These are phyloP conservation scores for Moelleriella libera DNA, from an alignment of 2,329 filamentous ascomycete genomes.

Conservation along the genomic window DNA sequence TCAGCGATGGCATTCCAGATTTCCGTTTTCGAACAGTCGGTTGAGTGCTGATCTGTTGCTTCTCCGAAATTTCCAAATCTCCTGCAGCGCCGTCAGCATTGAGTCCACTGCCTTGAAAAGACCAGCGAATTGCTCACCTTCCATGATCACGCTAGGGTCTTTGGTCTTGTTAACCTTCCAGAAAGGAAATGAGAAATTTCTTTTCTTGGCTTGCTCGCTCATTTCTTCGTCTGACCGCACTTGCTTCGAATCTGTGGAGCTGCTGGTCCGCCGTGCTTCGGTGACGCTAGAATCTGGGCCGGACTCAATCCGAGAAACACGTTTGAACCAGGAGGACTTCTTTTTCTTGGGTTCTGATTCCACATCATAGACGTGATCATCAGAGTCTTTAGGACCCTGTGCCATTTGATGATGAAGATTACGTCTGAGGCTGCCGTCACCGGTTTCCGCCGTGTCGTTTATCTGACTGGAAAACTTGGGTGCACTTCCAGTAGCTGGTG, in stretches of 20 bases:
- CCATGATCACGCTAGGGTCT: conserved; percentile 28
- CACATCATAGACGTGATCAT: conserved; percentile 7
- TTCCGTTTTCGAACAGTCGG: conserved; percentile 6
- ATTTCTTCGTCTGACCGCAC: conserved; percentile 8
- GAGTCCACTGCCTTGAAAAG: neutral
- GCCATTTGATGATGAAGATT: conserved; percentile 8
- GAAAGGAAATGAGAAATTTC: conserved; percentile 38
- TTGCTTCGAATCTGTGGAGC: conserved; percentile 5
- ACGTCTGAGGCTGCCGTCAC: conserved; percentile 9
- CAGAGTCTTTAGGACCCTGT: conserved; percentile 6
- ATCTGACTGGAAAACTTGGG: conserved; percentile 22
- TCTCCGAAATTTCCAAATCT: neutral
- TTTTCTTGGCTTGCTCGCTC: conserved; percentile 27
- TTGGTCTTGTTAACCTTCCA: conserved; percentile 36
- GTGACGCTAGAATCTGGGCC: conserved; percentile 3
- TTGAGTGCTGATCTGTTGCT: conserved; percentile 1
- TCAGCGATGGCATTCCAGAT: conserved; percentile 18
- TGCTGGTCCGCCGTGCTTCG: conserved; percentile 1
- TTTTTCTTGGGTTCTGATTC: conserved; percentile 23
- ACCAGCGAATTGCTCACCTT: conserved; percentile 15
- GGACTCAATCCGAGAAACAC: conserved; percentile 24
- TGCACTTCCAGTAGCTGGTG: conserved; percentile 23
- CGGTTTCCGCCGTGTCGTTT: conserved; percentile 25
- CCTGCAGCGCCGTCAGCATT: conserved; percentile 1
- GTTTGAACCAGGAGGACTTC: conserved; percentile 37